Conservation (phyloP, 495 filamentous ascomycete species). For the Aspergillus wentii region DNA sequence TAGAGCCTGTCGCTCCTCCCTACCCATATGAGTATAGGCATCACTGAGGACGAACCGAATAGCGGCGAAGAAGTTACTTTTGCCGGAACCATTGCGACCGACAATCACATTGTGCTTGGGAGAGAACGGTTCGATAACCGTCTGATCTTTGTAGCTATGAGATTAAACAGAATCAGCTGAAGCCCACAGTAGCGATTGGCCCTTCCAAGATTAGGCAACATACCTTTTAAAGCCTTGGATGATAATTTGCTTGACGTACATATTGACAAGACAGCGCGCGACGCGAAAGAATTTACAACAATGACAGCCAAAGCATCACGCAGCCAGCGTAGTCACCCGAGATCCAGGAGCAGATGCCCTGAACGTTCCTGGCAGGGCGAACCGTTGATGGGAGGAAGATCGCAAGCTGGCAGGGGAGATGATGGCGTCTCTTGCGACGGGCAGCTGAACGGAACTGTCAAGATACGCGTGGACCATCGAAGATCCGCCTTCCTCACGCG, state of each 20-base stretch:
- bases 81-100: constrained; percentile 96
- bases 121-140: constrained; percentile 96
- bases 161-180: not conserved
- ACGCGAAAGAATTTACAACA: constrained; percentile 22
- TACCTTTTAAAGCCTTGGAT: constrained; percentile 99
- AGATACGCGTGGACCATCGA: constrained; percentile 4
- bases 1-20: constrained; percentile 92
- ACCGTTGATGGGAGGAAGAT: not conserved
- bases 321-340: constrained; percentile 20
- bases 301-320: constrained; percentile 34
- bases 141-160: constrained; percentile 95
- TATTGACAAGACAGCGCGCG: constrained; percentile 47
- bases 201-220: constrained; percentile 8
- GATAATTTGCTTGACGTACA: constrained; percentile 99
- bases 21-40: constrained; percentile 92
- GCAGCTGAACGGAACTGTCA: constrained; percentile 1
- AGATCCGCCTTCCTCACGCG: constrained; percentile 11
- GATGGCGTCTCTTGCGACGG: constrained; percentile 11
- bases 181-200: not conserved
- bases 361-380: not conserved
- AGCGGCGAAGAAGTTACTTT: constrained; percentile 99
- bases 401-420: not conserved
- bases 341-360: constrained; percentile 6
- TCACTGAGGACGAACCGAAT: constrained; percentile 98
- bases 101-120: constrained; percentile 98